Percentiles rank a stretch among this genome's conserved stretches.
Conservation (phyloP, 1,139 yeast genomes). For the Geotrichum reessii region DNA sequence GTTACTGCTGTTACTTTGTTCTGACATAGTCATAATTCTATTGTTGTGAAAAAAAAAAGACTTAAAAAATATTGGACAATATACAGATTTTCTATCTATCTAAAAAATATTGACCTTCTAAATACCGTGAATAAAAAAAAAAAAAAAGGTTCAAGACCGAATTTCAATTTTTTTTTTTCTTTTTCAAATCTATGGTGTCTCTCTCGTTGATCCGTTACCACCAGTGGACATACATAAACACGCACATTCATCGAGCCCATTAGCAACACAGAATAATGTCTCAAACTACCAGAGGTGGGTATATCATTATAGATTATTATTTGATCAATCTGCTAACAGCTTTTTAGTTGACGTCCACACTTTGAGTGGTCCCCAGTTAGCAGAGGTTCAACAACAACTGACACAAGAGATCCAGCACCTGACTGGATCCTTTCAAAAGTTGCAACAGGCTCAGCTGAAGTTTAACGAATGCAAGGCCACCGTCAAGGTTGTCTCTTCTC, state of each 20-base stretch:
- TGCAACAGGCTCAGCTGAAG: slow-evolving; percentile 75
- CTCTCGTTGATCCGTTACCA: background rate
- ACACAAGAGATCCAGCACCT: slow-evolving; percentile 84
- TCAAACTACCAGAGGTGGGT: slow-evolving; percentile 13
- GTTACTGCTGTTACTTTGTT: background rate
- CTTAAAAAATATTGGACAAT: too few species aligned
- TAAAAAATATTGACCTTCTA: too few species aligned
- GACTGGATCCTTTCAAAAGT: slow-evolving; percentile 75
- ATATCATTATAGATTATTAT: background rate
- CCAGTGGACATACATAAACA: background rate
- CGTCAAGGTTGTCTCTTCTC: slow-evolving; percentile 51
- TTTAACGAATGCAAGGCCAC: slow-evolving; percentile 76
- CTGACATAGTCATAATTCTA: background rate
- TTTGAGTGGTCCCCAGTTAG: slow-evolving; percentile 75
- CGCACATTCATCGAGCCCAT: background rate
- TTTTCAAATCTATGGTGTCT: background rate
- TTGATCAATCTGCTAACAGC: background rate
- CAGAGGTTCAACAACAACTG: slow-evolving; percentile 76
- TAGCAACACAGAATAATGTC: slow-evolving; percentile 6
- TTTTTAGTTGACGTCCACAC: slow-evolving; percentile 50
- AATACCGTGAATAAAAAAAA: too few species aligned
- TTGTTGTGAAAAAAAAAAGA: too few species aligned
- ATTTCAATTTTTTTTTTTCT: background rate
- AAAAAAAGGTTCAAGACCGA: background rate
- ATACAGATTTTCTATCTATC: too few species aligned